Base-by-base conservation (phyloP, 2,329 filamentous ascomycete species). In the Pseudofabraea citricarpa region DNA sequence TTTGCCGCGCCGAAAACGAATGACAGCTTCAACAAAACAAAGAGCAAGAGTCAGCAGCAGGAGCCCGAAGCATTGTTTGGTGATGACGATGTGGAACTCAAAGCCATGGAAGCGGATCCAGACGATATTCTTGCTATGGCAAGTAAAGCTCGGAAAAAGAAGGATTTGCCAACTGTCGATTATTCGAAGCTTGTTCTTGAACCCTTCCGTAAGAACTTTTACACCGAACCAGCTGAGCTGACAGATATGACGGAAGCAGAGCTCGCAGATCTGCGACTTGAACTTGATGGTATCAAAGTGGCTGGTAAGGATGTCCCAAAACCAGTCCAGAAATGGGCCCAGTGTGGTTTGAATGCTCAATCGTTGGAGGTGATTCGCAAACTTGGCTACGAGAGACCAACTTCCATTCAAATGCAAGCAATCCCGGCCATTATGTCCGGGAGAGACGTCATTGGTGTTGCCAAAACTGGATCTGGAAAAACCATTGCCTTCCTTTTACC, bases 381-480 rank as follows among this genome's bases (percentile, higher is more conserved):
- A 41, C 70, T 96, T 27, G 86, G 87, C 6, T 98, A 90, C 62
- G 86, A 94, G 44, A 86, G 83, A 59, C 90, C 93, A 1, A 97
- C 93, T 1, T 80, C 91, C 1, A 97, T 98, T 56, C 93, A 98
- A 65, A 84, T 90, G 65, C 93, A 98, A 65, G 93, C 93, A 2
- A 82, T 97, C 47, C 93, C 93, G 2, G 84, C 90, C 8, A 87
- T 96, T 57, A 96, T 97, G 87, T 95, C 90, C 21, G 93, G 93
- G 8, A 81, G 90, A 54, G 93, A 98, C 69, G 87, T 96, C 27
- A 89, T 98, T 51, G 93, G 90, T 53, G 90, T 98, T 41, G 93
- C 93, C 15, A 97, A 97, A 70, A 98, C 93, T 20, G 93, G 93
- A 5, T 97, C 93, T 20, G 93, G 93, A 62, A 98, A 98, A 70